Conservation (phyloP, 768 basidiomycete genomes). For the Solioccasus polychromus region DNA sequence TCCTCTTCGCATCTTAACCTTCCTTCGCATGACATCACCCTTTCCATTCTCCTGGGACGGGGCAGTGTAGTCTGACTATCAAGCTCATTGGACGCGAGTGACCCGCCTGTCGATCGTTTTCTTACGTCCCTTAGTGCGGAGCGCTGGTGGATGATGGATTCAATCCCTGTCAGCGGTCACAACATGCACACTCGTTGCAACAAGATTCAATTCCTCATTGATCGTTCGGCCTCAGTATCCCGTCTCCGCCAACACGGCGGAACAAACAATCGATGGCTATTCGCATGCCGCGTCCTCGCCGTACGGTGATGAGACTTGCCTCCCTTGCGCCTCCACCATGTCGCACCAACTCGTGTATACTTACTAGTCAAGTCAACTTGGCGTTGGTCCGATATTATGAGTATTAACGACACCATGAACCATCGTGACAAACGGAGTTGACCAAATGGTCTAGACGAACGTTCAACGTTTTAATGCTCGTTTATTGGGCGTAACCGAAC, state of each 20-base stretch:
- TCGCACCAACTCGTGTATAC: no score
- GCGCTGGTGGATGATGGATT: neutral
- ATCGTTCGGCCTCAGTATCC: constrained; percentile 4
- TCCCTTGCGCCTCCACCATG: neutral
- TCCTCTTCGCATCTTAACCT: neutral
- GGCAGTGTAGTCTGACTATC: neutral
- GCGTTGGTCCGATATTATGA: no score
- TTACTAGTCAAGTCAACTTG: no score
- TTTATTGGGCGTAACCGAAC: no score
- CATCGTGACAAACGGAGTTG: no score
- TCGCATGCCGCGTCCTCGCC: constrained; percentile 2
- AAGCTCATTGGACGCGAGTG: neutral
- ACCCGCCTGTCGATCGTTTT: constrained; percentile 3
- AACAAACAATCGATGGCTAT: constrained; percentile 2
- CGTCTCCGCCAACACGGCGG: constrained; percentile 8
- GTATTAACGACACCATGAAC: no score
- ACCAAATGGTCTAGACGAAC: no score
- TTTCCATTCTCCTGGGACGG: neutral
- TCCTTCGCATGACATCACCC: constrained; percentile 4
- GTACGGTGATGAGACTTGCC: neutral
- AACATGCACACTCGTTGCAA: constrained; percentile 8
- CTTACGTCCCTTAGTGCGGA: constrained; percentile 12
- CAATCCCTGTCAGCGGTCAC: constrained; percentile 20
- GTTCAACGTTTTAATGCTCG: no score
- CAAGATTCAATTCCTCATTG: neutral